Percentiles rank a stretch among this genome's conserved stretches.
Evolutionary conservation across 176 grass and related monocot genomes (phyloP).

Genomic region (bread wheat (Triticum aestivum)): IWGSC_CS_RefSeq_v2.1 NC_057814.1:178107773-178108272

Average conservation of each 20-base stretch:
- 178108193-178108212: conserved; percentile 69
- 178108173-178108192: conserved; percentile 57
- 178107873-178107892: conserved; percentile 79
- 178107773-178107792: conserved; percentile 42
- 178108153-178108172: conserved; percentile 58
- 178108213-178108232: conserved; percentile 90
- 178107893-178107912: conserved; percentile 67
- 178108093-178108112: conserved; percentile 88
- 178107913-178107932: conserved; percentile 88
- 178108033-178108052: conserved; percentile 88
- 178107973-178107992: conserved; percentile 80
- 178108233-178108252: conserved; percentile 86
- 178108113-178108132: conserved; percentile 94
- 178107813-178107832: conserved; percentile 43
- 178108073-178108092: conserved; percentile 75
- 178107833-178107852: conserved; percentile 84
- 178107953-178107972: conserved; percentile 47
- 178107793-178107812: conserved; percentile 35
- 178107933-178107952: conserved; percentile 51
- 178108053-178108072: conserved; percentile 81
- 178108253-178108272: conserved; percentile 91
- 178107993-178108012: conserved; percentile 83
- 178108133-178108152: conserved; percentile 66
- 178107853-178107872: conserved; percentile 67
- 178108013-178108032: conserved; percentile 76